Conservation (phyloP, 495 filamentous ascomycete species). For the Penicillium arizonense region DNA sequence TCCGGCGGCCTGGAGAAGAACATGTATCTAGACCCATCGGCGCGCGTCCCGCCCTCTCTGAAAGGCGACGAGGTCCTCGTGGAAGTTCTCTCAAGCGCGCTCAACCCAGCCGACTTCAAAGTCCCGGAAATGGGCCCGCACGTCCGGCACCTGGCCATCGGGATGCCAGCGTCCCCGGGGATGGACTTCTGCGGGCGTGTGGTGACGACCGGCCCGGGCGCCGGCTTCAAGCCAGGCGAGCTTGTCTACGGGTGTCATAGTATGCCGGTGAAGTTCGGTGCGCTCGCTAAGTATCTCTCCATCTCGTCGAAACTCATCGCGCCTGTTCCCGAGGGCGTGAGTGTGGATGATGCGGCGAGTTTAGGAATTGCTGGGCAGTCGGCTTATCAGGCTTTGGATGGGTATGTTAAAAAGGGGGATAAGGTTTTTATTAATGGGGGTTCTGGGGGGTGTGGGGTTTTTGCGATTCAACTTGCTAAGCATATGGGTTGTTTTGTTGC, state of each 20-base stretch:
- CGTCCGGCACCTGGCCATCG: slow-evolving; percentile 33
- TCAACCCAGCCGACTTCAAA: slow-evolving; percentile 72
- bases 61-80: slow-evolving; percentile 49
- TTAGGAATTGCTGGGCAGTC: slow-evolving; percentile 57
- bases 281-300: slow-evolving; percentile 53
- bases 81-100: slow-evolving; percentile 46
- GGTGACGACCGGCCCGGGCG: slow-evolving; percentile 35
- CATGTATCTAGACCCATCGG: slow-evolving; percentile 40
- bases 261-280: slow-evolving; percentile 45
- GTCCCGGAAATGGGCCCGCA: slow-evolving; percentile 50
- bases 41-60: slow-evolving; percentile 33
- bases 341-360: slow-evolving; percentile 47
- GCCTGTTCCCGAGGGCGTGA: slow-evolving; percentile 49
- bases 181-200: slow-evolving; percentile 66
- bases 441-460: slow-evolving; percentile 60
- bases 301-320: slow-evolving; percentile 22
- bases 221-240: slow-evolving; percentile 46
- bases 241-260: slow-evolving; percentile 54
- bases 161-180: slow-evolving; percentile 53
- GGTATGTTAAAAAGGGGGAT: slow-evolving; percentile 51
- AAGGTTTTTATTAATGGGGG: slow-evolving; percentile 69
- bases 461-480: slow-evolving; percentile 67
- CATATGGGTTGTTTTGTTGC: slow-evolving; percentile 62
- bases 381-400: slow-evolving; percentile 57
- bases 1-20: slow-evolving; percentile 51